These are phyloP conservation scores for Lasiodiplodia sp. DNA, from an alignment of 2,329 filamentous ascomycete genomes.

Conservation along the genomic window DNA sequence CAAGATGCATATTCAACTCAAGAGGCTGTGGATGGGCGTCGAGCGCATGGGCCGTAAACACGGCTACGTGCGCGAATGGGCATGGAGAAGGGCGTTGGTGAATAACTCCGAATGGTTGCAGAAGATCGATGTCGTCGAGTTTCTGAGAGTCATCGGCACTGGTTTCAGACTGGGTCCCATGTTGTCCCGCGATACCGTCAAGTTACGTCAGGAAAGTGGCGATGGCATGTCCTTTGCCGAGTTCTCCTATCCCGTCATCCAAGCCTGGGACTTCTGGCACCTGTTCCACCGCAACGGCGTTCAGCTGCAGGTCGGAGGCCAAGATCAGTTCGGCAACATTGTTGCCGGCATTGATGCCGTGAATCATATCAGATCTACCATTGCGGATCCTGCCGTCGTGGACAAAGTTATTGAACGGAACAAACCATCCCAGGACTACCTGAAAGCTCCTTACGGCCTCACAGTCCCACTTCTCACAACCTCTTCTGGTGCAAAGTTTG, in stretches of 20 bases:
- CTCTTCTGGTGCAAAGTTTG: slow-evolving; percentile 85
- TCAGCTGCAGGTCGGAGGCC: slow-evolving; percentile 90
- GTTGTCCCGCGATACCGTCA: slow-evolving; percentile 87
- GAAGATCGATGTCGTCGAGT: slow-evolving; percentile 73
- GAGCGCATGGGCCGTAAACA: slow-evolving; percentile 70
- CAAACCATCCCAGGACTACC: slow-evolving; percentile 44
- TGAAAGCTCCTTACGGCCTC: slow-evolving; percentile 74
- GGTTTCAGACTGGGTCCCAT: slow-evolving; percentile 82
- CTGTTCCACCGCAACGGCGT: slow-evolving; percentile 74
- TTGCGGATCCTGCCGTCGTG: slow-evolving; percentile 38
- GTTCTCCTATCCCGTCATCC: slow-evolving; percentile 90
- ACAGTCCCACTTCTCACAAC: slow-evolving; percentile 92
- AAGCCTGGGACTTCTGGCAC: slow-evolving; percentile 97
- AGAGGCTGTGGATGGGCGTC: slow-evolving; percentile 77
- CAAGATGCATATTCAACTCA: slow-evolving; percentile 73
- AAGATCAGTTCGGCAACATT: slow-evolving; percentile 97
- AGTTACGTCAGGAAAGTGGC: slow-evolving; percentile 80
- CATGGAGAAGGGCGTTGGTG: slow-evolving; percentile 71
- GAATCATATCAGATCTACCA: slow-evolving; percentile 73
- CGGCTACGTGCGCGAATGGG: slow-evolving; percentile 68
- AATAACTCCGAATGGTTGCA: slow-evolving; percentile 91
- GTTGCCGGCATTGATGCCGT: slow-evolving; percentile 86
- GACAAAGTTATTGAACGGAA: slow-evolving; percentile 36
- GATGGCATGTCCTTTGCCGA: slow-evolving; percentile 95
- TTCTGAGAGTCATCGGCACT: slow-evolving; percentile 76